These are phyloP conservation scores for Fraxinus anomala DNA, from an alignment of 257 asterid genomes.

Conservation along the genomic window DNA sequence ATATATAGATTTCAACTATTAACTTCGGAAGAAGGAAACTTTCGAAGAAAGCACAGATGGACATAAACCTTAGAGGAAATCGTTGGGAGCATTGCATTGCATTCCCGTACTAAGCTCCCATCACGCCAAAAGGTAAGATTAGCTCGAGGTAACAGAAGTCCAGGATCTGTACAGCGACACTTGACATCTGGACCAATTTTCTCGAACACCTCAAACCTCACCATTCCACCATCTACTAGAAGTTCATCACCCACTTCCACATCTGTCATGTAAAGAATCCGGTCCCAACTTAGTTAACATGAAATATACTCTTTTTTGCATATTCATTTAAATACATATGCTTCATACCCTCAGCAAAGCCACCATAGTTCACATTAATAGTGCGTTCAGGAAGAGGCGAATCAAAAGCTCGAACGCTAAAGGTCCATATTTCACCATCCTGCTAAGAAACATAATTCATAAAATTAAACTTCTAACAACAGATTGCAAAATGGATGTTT, in stretches of 20 bases:
- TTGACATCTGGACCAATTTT: slow-evolving; percentile 98
- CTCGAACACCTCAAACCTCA: slow-evolving; percentile 95
- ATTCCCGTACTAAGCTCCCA: slow-evolving; percentile 93
- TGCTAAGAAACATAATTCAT: slow-evolving; percentile 36
- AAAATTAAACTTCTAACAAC: slow-evolving; percentile 12
- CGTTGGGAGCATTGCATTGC: slow-evolving; percentile 98
- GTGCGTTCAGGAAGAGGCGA: slow-evolving; percentile 79
- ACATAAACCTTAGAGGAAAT: slow-evolving; percentile 84
- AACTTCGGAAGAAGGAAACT: not conserved
- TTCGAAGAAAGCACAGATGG: slow-evolving; percentile 9
- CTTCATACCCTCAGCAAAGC: slow-evolving; percentile 90
- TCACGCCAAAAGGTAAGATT: slow-evolving; percentile 96
- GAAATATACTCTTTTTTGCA: slow-evolving; percentile 1
- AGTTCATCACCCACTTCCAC: slow-evolving; percentile 91
- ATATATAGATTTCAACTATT: not conserved
- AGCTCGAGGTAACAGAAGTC: slow-evolving; percentile 96
- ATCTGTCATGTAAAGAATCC: slow-evolving; percentile 52
- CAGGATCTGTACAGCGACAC: slow-evolving; percentile 96
- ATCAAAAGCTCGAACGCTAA: slow-evolving; percentile 87
- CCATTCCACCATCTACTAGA: slow-evolving; percentile 99
- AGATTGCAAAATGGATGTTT: slow-evolving; percentile 1
- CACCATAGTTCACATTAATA: slow-evolving; percentile 81
- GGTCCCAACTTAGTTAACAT: slow-evolving; percentile 17
- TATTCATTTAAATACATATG: slow-evolving; percentile 1
- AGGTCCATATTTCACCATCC: slow-evolving; percentile 99